Evolutionary conservation across 1,284 basidiomycete genomes (phyloP).

Genomic region (Anthracocystis walkeri): DNA sequence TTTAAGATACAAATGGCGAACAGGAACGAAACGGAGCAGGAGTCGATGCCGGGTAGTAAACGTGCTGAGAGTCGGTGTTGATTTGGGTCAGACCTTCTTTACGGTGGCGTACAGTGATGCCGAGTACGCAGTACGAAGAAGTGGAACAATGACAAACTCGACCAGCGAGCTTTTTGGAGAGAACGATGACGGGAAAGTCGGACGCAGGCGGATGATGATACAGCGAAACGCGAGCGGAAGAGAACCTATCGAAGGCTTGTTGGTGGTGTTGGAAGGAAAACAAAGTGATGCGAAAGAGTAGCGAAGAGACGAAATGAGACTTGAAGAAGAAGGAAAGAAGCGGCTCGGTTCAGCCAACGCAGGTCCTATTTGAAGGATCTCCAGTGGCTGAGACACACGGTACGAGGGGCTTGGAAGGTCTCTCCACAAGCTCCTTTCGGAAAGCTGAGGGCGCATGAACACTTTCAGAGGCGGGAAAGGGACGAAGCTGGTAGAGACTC

Average conservation of each 20-base stretch:
- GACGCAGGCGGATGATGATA: not conserved
- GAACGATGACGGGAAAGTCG: not conserved
- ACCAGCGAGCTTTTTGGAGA: conserved; percentile 13
- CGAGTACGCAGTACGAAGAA: not conserved
- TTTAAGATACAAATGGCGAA: too few relatives aligned
- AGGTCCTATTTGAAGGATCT: conserved; percentile 2
- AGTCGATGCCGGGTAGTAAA: not conserved
- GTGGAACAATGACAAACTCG: conserved; percentile 2
- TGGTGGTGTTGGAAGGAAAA: not conserved
- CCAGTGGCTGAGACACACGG: not conserved
- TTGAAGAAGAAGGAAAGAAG: not conserved
- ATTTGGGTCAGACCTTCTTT: not conserved
- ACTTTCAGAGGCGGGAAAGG: not conserved
- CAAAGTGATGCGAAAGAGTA: not conserved
- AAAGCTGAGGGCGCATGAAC: too few relatives aligned
- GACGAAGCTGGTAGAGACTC: not conserved
- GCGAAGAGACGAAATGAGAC: not conserved
- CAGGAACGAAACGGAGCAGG: not conserved
- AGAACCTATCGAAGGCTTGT: conserved; percentile 27
- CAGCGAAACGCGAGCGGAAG: not conserved
- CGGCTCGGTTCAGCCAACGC: not conserved
- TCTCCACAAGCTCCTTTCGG: not conserved
- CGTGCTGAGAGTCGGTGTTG: not conserved
- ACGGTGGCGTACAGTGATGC: conserved; percentile 1
- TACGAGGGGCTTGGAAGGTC: not conserved